Base-by-base conservation (phyloP, 2,329 filamentous ascomycete genomes). In the Fusarium torreyae region DNA sequence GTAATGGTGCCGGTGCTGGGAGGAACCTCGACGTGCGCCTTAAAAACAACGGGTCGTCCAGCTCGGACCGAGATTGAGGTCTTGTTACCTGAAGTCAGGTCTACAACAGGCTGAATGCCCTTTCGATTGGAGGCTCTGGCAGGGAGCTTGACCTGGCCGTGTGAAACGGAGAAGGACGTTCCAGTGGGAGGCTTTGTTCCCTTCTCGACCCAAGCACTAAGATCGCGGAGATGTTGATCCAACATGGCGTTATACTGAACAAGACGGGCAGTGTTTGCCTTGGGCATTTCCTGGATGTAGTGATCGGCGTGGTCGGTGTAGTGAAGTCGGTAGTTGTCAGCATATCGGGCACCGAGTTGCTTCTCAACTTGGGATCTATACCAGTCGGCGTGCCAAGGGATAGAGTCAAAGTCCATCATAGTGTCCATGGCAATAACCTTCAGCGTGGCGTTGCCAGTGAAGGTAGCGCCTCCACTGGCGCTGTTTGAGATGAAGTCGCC, bases 371-470 rank as follows among this genome's bases (percentile, higher is more conserved):
- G 51, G 3, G n/a, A 22, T 8, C 50, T 59, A 26, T 73, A 75
- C 72, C 72, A 75, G 28, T 72, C 66, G 7, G 72, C 71, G 26
- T 75, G 72, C 66, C 68, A 68, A 1, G 71, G 68, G n/a, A 66
- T 66, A 7, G 72, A 70, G 17, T 74, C 71, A 10, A 39, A 58
- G 53, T 74, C 70, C 5, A 55, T 17, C 7, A 74, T 62, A 9
- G 59, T 71, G 39, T 74, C 64, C 48, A 74, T 53, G 36, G 68
- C 58, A 20, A 74, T 70, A 17, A 72, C 10, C 54, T 74, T 74
- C 20, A 26, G 42, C 1, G 46, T 66, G 39, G 72, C 61, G 15
- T 68, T 49, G 2, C 70, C 70, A 0, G 63, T 40, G 31, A 59
- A 55, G 0, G 31, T 50, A 9, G 38, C 59, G 0, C 69, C 62